Evolutionary conservation across 768 basidiomycete genomes (phyloP).

Genomic region (Leccinum subgranulosum): DNA sequence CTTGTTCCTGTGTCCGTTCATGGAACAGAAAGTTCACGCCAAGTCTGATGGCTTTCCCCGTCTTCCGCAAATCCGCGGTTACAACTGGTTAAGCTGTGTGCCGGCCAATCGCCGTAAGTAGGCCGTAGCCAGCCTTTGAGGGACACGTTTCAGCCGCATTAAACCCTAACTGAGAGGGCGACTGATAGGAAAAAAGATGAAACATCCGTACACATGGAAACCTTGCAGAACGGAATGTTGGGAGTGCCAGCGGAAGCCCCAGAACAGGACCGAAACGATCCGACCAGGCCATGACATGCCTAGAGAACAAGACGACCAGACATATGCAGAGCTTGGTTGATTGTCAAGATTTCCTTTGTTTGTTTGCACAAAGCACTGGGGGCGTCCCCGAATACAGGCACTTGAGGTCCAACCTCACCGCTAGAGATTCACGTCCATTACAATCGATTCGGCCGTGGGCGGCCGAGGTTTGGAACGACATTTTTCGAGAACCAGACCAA

Average conservation of each 20-base stretch:
- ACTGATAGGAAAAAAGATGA: slow-evolving; percentile 13
- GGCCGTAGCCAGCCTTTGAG: slow-evolving; percentile 3
- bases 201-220: slow-evolving; percentile 18
- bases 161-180: slow-evolving; percentile 13
- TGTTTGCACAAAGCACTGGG: not conserved
- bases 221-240: slow-evolving; percentile 1
- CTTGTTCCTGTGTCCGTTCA: not conserved
- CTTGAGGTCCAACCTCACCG: slow-evolving; percentile 18
- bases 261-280: slow-evolving; percentile 6
- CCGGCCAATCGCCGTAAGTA: slow-evolving; percentile 12
- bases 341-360: slow-evolving; percentile 5
- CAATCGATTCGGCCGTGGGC: not conserved
- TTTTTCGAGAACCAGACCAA: not conserved
- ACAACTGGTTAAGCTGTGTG: not conserved
- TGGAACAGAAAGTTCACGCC: not conserved
- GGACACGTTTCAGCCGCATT: slow-evolving; percentile 26
- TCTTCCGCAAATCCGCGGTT: slow-evolving; percentile 19
- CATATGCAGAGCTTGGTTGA: not conserved
- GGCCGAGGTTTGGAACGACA: not conserved
- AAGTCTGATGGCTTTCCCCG: not conserved
- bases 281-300: not conserved
- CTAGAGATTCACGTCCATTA: not conserved
- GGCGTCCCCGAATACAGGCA: slow-evolving; percentile 12
- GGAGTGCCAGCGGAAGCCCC: slow-evolving; percentile 10
- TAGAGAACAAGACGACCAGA: slow-evolving; percentile 1